Evolutionary conservation across 1,139 yeast genomes (phyloP).

Genomic region (Yamadazyma spencermartinsiae): DNA sequence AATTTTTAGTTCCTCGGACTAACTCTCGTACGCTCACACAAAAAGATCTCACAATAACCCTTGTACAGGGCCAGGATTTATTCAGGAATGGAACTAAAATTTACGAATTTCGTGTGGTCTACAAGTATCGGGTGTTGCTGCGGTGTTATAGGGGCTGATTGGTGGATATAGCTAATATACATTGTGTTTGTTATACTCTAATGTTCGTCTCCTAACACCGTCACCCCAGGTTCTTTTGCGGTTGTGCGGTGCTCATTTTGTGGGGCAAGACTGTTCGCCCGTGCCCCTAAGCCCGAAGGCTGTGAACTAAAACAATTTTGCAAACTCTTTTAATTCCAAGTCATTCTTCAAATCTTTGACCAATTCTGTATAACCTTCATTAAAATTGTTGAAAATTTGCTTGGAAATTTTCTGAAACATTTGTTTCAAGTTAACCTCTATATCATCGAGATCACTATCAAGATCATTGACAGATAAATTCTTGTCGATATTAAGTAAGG

Average conservation of each 20-base stretch:
- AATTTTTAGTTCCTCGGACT: slow-evolving; percentile 11
- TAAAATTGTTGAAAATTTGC: slow-evolving; percentile 27
- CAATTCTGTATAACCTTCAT: slow-evolving; percentile 20
- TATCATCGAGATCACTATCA: slow-evolving; percentile 17
- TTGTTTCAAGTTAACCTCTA: slow-evolving; percentile 27
- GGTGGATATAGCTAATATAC: background rate
- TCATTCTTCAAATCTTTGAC: slow-evolving; percentile 32
- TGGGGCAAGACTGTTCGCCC: too few relatives aligned
- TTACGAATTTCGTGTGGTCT: background rate
- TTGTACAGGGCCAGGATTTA: too few relatives aligned
- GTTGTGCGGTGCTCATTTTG: slow-evolving; percentile 12
- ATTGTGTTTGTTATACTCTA: background rate
- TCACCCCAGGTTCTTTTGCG: background rate
- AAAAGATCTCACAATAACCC: background rate
- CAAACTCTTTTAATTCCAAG: slow-evolving; percentile 18
- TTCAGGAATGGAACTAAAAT: too few relatives aligned
- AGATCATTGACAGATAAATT: slow-evolving; percentile 14
- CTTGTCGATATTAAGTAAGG: slow-evolving; percentile 26
- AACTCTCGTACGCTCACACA: slow-evolving; percentile 2
- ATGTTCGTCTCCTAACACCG: too few relatives aligned
- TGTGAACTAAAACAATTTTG: slow-evolving; percentile 8
- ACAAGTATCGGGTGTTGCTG: background rate
- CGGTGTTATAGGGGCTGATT: background rate
- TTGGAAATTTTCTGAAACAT: slow-evolving; percentile 26
- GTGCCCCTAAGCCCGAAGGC: background rate